Evolutionary conservation across 2,329 filamentous ascomycete genomes (phyloP).

Genomic region (Ploettnerulaceae sp.): DNA sequence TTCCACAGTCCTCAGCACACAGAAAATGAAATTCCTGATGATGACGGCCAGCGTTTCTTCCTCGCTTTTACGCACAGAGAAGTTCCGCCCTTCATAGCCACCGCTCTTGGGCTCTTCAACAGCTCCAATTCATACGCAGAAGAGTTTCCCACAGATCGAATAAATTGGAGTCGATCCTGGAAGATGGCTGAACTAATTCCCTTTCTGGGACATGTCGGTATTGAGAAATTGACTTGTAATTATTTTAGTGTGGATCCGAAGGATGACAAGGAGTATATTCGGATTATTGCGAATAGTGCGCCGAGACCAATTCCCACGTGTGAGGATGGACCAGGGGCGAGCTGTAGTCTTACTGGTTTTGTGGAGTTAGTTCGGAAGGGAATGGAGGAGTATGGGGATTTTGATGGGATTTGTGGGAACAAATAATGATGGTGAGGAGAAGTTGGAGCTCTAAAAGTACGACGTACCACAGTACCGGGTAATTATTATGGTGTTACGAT

Average conservation of each 20-base stretch:
- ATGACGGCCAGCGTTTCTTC: conserved; percentile 52
- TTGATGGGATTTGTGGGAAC: conserved; percentile 30
- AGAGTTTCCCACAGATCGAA: conserved; percentile 58
- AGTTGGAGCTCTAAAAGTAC: not conserved
- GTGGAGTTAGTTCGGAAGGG: conserved; percentile 39
- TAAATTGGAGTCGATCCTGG: conserved; percentile 62
- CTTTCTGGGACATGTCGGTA: conserved; percentile 61
- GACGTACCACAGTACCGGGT: no score
- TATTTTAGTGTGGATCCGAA: conserved; percentile 47
- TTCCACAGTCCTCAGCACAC: conserved; percentile 23
- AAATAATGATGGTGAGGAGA: conserved; percentile 20
- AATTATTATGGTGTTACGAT: no score
- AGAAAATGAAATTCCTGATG: conserved; percentile 16
- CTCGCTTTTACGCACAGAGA: conserved; percentile 67
- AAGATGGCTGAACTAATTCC: conserved; percentile 57
- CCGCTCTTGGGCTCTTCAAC: conserved; percentile 66
- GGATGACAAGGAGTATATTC: conserved; percentile 46
- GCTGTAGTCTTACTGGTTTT: conserved; percentile 43
- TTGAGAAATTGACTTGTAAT: conserved; percentile 59
- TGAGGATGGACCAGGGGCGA: conserved; percentile 46
- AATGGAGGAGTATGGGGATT: conserved; percentile 35
- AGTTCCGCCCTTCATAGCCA: conserved; percentile 60
- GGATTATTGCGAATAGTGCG: conserved; percentile 47
- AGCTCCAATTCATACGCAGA: conserved; percentile 57
- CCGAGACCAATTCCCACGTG: conserved; percentile 46